Evolutionary conservation across 163 green algal species (phyloP).

Genomic region (Scenedesmus sp.): DNA sequence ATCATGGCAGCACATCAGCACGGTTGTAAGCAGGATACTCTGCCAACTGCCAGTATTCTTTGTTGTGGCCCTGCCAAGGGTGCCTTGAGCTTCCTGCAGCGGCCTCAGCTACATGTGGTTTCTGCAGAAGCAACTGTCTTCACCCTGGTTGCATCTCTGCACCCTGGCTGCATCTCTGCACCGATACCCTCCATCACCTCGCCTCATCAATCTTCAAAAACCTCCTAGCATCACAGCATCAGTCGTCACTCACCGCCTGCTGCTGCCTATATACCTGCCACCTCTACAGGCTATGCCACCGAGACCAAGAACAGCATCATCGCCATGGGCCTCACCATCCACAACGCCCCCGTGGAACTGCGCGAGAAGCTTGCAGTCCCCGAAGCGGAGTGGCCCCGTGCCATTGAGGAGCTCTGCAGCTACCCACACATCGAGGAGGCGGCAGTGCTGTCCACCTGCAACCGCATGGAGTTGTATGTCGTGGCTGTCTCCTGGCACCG

Average conservation of each 20-base stretch:
- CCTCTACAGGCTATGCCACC: slow-evolving; percentile 83
- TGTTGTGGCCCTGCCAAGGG: no score
- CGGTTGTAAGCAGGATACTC: background rate
- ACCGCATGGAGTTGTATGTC: slow-evolving; percentile 99
- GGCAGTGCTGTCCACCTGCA: slow-evolving; percentile 98
- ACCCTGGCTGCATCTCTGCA: no score
- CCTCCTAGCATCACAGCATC: background rate
- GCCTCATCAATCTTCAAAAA: no score
- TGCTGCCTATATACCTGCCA: background rate
- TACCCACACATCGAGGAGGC: slow-evolving; percentile 99
- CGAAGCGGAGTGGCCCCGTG: slow-evolving; percentile 90
- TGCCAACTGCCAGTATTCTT: background rate
- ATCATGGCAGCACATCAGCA: background rate
- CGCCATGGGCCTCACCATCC: slow-evolving; percentile 95
- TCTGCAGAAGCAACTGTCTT: no score
- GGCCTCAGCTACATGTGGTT: no score
- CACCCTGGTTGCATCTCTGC: no score
- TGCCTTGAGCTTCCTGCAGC: no score
- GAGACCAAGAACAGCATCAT: slow-evolving; percentile 97
- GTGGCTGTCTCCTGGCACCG: slow-evolving; percentile 94
- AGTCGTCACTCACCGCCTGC: background rate
- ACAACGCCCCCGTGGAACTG: slow-evolving; percentile 97
- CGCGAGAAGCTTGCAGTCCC: slow-evolving; percentile 98
- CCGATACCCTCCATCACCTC: no score
- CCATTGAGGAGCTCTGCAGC: slow-evolving; percentile 93